Evolutionary conservation across 2,329 filamentous ascomycete genomes (phyloP).

Genomic region (Colletotrichum abscissum): DNA sequence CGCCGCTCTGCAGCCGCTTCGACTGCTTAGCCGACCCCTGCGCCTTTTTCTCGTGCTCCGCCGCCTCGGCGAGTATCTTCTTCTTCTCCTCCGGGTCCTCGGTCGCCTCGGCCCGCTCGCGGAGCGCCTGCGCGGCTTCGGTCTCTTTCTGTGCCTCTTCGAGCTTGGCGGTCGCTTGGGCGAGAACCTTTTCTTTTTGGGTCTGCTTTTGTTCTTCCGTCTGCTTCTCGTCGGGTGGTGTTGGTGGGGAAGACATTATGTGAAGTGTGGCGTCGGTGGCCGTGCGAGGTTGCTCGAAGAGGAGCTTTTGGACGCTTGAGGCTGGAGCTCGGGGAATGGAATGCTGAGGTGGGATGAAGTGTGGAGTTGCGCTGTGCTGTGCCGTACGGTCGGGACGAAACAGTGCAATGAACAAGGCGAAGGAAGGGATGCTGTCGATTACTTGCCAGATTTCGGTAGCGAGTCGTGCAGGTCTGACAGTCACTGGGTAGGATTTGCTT

Average conservation of each 20-base stretch:
- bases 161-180: conserved; percentile 26
- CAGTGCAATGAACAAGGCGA: neutral
- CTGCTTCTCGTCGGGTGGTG: neutral
- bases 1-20: conserved; percentile 25
- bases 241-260: conserved; percentile 18
- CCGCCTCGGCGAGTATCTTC: conserved; percentile 23
- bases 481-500: neutral
- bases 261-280: neutral
- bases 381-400: neutral
- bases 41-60: conserved; percentile 24
- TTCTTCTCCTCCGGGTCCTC: conserved; percentile 28
- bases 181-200: conserved; percentile 24
- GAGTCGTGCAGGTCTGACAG: neutral
- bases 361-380: neutral
- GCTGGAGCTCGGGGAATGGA: neutral
- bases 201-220: conserved; percentile 18
- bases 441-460: neutral
- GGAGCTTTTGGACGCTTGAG: no score
- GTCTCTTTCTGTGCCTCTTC: conserved; percentile 24
- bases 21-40: conserved; percentile 3
- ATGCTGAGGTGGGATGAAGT: neutral
- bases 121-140: conserved; percentile 5
- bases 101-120: conserved; percentile 12
- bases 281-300: neutral
- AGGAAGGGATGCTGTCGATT: neutral